Conservation (phyloP, 2,329 filamentous ascomycete genomes). For the Colletotrichum falcatum region DNA sequence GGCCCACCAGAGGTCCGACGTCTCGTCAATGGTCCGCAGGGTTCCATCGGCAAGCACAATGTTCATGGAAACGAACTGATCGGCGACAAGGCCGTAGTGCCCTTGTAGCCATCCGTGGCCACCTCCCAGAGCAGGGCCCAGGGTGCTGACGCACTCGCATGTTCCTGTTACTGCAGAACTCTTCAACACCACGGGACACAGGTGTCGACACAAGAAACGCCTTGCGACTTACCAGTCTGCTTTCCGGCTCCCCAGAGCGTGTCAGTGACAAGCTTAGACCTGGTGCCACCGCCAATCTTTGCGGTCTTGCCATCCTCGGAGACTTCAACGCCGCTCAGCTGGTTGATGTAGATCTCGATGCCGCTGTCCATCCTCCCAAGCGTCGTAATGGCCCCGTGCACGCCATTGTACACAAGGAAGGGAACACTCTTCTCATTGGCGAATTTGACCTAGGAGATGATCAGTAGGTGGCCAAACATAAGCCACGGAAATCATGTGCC, state of each 20-base stretch:
- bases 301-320: conserved; percentile 57
- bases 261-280: conserved; percentile 59
- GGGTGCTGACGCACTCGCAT: conserved; percentile 64
- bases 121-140: conserved; percentile 67
- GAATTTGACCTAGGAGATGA: conserved; percentile 50
- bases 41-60: conserved; percentile 64
- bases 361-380: conserved; percentile 61
- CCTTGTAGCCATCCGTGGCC: conserved; percentile 68
- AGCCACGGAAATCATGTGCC: not conserved
- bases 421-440: conserved; percentile 60
- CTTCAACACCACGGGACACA: not conserved
- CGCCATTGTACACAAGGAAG: conserved; percentile 65
- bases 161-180: conserved; percentile 56
- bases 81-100: conserved; percentile 63
- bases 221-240: conserved; percentile 55
- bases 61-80: conserved; percentile 64
- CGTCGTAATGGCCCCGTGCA: conserved; percentile 63
- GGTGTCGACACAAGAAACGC: not conserved
- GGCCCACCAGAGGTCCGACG: conserved; percentile 68
- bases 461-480: not conserved
- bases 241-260: conserved; percentile 63
- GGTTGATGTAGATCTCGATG: conserved; percentile 61
- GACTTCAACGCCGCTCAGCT: conserved; percentile 58
- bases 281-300: conserved; percentile 61
- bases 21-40: conserved; percentile 52